These are phyloP conservation scores for Fusarium sp. DNA, from an alignment of 2,329 filamentous ascomycete genomes.

Conservation along the genomic window DNA sequence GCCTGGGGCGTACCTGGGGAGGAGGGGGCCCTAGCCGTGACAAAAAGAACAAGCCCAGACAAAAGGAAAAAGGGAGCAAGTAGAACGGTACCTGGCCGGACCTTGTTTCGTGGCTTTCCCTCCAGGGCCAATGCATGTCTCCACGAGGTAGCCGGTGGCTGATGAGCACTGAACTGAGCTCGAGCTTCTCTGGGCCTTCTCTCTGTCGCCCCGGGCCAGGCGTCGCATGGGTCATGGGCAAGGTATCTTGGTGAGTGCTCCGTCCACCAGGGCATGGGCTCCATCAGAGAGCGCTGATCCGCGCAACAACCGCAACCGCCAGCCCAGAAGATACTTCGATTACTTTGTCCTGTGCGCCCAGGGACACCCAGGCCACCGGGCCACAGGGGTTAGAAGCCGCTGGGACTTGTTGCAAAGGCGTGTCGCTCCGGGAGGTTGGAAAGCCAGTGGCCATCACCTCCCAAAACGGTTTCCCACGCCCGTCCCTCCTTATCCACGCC, in stretches of 20 bases:
- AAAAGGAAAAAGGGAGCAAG: conserved; percentile 26
- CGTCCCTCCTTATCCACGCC: conserved; percentile 13
- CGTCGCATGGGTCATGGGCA: conserved; percentile 26
- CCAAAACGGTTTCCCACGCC: conserved; percentile 30
- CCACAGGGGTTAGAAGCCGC: conserved; percentile 40
- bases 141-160: conserved; percentile 40
- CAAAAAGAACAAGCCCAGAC: conserved; percentile 35
- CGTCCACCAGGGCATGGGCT: conserved; percentile 21
- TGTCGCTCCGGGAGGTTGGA: conserved; percentile 41
- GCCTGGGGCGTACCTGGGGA: conserved; percentile 25
- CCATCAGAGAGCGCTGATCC: conserved; percentile 34
- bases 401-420: conserved; percentile 37
- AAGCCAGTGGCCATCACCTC: conserved; percentile 26
- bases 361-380: conserved; percentile 43
- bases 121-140: conserved; percentile 42
- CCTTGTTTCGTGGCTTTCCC: conserved; percentile 43
- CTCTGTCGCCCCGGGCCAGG: conserved; percentile 14
- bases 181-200: conserved; percentile 39
- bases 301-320: conserved; percentile 8
- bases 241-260: neutral
- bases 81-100: conserved; percentile 37
- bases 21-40: conserved; percentile 18
- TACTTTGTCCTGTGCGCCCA: conserved; percentile 21
- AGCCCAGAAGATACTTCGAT: conserved; percentile 1
- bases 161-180: conserved; percentile 33